Conservation (phyloP, 441 rosid species). For the Caryocar brasiliense region DNA sequence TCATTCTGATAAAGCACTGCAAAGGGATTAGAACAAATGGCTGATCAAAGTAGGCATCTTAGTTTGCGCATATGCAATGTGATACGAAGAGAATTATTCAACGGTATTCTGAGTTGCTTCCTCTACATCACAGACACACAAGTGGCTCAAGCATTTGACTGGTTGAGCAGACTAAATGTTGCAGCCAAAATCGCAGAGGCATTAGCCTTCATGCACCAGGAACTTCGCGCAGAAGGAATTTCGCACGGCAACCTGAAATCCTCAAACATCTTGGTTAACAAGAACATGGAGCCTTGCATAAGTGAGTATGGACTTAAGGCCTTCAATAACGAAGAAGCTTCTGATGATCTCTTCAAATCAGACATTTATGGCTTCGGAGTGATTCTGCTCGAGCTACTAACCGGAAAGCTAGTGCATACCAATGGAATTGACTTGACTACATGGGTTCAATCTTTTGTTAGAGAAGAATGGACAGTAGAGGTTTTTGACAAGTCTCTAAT, state of each 20-base stretch:
- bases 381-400: conserved; percentile 46
- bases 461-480: conserved; percentile 59
- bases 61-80: no score
- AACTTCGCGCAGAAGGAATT: conserved; percentile 23
- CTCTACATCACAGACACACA: conserved; percentile 25
- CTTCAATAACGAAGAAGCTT: conserved; percentile 10
- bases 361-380: conserved; percentile 43
- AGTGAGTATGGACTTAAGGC: conserved; percentile 56
- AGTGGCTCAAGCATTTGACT: conserved; percentile 24
- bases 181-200: conserved; percentile 36
- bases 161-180: conserved; percentile 37
- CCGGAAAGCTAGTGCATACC: conserved; percentile 33
- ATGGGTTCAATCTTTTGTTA: conserved; percentile 48
- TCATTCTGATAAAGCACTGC: no score
- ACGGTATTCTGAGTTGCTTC: neutral
- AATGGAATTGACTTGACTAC: conserved; percentile 36
- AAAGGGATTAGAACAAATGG: no score
- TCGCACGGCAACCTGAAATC: conserved; percentile 61
- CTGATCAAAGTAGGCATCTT: no score
- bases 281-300: conserved; percentile 43
- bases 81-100: no score
- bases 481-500: conserved; percentile 44
- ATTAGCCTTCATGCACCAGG: conserved; percentile 43
- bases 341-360: conserved; percentile 14
- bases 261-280: conserved; percentile 40